Evolutionary conservation across 1,284 basidiomycete genomes (phyloP).

Genomic region (Testicularia cyperi): DNA sequence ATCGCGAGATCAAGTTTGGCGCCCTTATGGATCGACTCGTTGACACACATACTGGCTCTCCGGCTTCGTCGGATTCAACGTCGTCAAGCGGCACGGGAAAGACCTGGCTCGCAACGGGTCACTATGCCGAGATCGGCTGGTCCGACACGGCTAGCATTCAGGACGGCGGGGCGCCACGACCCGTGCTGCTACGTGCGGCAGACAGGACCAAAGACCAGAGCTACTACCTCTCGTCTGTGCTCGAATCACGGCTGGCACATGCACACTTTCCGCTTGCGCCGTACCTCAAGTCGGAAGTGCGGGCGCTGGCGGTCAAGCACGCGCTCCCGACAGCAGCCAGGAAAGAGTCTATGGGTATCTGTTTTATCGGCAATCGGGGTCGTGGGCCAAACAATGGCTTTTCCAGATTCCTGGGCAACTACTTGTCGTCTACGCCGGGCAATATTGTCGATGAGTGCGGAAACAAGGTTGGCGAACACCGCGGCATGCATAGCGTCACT

Average conservation of each 20-base stretch:
- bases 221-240: constrained; percentile 75
- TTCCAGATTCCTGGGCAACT: constrained; percentile 64
- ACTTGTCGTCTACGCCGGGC: constrained; percentile 71
- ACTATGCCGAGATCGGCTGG: constrained; percentile 75
- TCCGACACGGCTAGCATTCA: constrained; percentile 38
- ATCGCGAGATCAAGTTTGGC: constrained; percentile 91
- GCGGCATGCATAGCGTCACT: constrained; percentile 83
- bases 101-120: constrained; percentile 78
- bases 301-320: constrained; percentile 72
- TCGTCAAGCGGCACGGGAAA: not conserved
- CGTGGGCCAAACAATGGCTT: constrained; percentile 61
- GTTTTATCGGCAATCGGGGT: constrained; percentile 80
- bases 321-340: constrained; percentile 75
- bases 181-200: constrained; percentile 35
- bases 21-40: constrained; percentile 68
- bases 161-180: not conserved
- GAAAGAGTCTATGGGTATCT: constrained; percentile 92
- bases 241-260: constrained; percentile 58
- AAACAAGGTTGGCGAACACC: constrained; percentile 68
- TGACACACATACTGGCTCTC: not conserved
- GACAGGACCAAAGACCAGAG: constrained; percentile 78
- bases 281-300: constrained; percentile 66
- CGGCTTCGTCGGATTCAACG: not conserved
- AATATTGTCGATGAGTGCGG: constrained; percentile 71
- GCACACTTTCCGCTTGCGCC: constrained; percentile 68